Conservation (phyloP, 192 early-diverging fungal species). For the Pilaira anomala region DNA sequence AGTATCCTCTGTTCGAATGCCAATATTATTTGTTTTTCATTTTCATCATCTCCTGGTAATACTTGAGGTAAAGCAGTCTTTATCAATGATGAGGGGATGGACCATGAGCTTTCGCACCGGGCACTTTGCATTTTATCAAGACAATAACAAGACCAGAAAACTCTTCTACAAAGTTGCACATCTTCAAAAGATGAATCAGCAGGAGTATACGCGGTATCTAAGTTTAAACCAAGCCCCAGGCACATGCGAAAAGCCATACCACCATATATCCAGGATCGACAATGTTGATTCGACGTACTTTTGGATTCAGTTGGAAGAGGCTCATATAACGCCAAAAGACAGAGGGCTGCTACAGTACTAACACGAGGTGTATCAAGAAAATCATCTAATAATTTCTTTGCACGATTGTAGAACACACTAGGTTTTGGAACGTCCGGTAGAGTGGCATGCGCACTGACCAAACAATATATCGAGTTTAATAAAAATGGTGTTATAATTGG, state of each 20-base stretch:
- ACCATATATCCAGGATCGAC: constrained; percentile 27
- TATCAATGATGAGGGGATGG: too few species aligned
- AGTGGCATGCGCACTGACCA: constrained; percentile 16
- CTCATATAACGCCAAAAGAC: constrained; percentile 10
- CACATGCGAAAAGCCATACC: constrained; percentile 36
- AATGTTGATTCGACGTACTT: constrained; percentile 3
- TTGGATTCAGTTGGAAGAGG: neutral
- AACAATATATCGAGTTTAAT: constrained; percentile 26
- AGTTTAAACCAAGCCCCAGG: constrained; percentile 20
- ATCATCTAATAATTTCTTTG: constrained; percentile 28
- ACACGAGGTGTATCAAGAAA: constrained; percentile 32
- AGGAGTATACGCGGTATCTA: neutral
- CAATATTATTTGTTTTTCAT: too few species aligned
- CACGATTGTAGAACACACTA: constrained; percentile 31
- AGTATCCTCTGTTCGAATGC: too few species aligned
- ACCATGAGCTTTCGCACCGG: neutral
- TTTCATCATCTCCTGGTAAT: too few species aligned
- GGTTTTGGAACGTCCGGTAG: constrained; percentile 11
- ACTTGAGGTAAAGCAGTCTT: too few species aligned
- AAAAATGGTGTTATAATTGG: constrained; percentile 25
- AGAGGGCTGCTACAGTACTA: constrained; percentile 20
- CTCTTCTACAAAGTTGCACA: constrained; percentile 10
- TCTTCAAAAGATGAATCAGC: neutral
- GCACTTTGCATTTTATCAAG: constrained; percentile 24
- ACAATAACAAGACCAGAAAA: constrained; percentile 23